phyloP scores from a whole-genome alignment of 768 basidiomycete species.

The Rhizopogon sp. region DNA sequence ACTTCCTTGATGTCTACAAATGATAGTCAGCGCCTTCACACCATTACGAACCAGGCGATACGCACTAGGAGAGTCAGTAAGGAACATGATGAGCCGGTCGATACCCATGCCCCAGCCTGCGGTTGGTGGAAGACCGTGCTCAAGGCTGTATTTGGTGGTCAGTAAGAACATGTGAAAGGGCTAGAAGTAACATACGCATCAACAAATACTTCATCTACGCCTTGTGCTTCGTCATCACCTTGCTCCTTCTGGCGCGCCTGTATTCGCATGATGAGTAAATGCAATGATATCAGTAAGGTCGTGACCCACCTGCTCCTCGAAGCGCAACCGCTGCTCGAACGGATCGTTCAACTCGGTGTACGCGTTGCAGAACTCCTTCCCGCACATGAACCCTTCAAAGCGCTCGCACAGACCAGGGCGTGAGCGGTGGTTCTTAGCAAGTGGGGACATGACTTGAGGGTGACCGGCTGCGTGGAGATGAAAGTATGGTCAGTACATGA shows the following conservation, averaged over 20 bases:
- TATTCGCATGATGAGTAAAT: background rate
- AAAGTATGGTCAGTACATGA: conserved; percentile 3
- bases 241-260: conserved; percentile 88
- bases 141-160: conserved; percentile 50
- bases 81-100: conserved; percentile 97
- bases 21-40: conserved; percentile 4
- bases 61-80: conserved; percentile 92
- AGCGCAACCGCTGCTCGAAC: conserved; percentile 90
- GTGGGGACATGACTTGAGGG: conserved; percentile 99
- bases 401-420: conserved; percentile 96
- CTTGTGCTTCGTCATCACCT: conserved; percentile 98
- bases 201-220: conserved; percentile 92
- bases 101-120: conserved; percentile 97
- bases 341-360: conserved; percentile 99
- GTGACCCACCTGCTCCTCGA: conserved; percentile 78
- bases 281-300: background rate
- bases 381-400: conserved; percentile 97
- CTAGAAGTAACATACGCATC: conserved; percentile 65
- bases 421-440: conserved; percentile 98
- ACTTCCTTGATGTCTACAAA: conserved; percentile 91
- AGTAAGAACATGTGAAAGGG: background rate
- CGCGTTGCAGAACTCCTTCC: conserved; percentile 97
- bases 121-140: conserved; percentile 96
- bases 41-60: conserved; percentile 2
- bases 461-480: conserved; percentile 66